phyloP scores from a whole-genome alignment of 805 yeast genomes.

The Kuraishia cidri region DNA sequence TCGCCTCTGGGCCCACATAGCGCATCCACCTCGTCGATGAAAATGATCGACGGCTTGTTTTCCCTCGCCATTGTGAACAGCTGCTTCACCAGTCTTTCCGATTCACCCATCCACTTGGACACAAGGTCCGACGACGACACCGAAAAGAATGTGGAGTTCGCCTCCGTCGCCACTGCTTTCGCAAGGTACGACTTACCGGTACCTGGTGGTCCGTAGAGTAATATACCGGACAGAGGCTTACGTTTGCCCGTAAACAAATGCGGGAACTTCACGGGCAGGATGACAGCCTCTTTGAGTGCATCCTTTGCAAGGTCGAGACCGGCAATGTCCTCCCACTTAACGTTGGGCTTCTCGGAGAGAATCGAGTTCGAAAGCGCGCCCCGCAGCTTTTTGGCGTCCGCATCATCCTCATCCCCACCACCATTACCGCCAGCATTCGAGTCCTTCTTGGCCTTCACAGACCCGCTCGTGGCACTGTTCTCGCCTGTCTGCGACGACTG shows the following conservation, averaged over 20 bases:
- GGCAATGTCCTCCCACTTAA: slow-evolving; percentile 92
- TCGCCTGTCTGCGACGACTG: slow-evolving; percentile 39
- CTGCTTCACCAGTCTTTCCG: slow-evolving; percentile 92
- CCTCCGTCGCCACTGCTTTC: slow-evolving; percentile 98
- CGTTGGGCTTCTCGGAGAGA: slow-evolving; percentile 84
- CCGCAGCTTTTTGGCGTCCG: slow-evolving; percentile 81
- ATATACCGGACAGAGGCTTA: slow-evolving; percentile 85
- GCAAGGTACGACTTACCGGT: slow-evolving; percentile 97
- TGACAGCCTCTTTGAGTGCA: slow-evolving; percentile 95
- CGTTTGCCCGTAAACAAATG: slow-evolving; percentile 92
- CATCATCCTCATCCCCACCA: slow-evolving; percentile 35
- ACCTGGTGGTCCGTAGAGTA: slow-evolving; percentile 91
- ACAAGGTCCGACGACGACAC: slow-evolving; percentile 95
- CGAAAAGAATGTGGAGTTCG: slow-evolving; percentile 92
- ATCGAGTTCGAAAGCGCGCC: slow-evolving; percentile 92
- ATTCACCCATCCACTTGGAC: slow-evolving; percentile 99
- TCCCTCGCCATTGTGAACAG: slow-evolving; percentile 94
- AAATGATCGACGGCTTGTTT: slow-evolving; percentile 89
- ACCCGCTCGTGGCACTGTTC: slow-evolving; percentile 43
- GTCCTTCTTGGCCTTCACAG: slow-evolving; percentile 44
- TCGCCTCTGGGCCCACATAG: slow-evolving; percentile 97
- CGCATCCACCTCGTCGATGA: slow-evolving; percentile 97
- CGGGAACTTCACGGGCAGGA: slow-evolving; percentile 92
- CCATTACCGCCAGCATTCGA: slow-evolving; percentile 20
- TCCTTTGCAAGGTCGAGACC: slow-evolving; percentile 95